Base-by-base conservation (phyloP, 2,329 filamentous ascomycete species). In the Paraphaeosphaeria sporulosa region DNA sequence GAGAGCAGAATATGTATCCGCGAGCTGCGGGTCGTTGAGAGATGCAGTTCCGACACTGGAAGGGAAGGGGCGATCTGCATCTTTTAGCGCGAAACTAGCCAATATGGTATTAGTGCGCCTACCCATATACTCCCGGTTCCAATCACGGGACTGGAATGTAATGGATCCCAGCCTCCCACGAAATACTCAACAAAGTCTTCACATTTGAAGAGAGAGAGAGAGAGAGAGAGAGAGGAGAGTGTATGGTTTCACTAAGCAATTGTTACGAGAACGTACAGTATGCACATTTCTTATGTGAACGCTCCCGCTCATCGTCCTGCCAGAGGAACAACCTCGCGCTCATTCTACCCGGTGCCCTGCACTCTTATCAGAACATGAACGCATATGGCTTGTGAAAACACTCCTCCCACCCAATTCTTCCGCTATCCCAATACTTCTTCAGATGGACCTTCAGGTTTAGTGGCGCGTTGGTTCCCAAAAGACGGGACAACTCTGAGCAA, bases 341-440 rank as follows among this genome's bases (percentile, higher is more conserved):
- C 40, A 8, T n/a, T 32, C 30, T 15, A 23, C 27, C 17, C 32
- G 9, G 27, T 47, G 17, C 48, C 21, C 3, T 23, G n/a, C 19
- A 23, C 15, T 15, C 15, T 30, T 6, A 43, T 69, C 53, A 74
- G 43, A 72, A 60, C 25, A 70, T 53, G 25, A 70, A 71, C 21
- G 67, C 67, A 40, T 71, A 68, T 54, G 69, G 60, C 44, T 60
- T 34, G 50, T 71, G 62, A 50, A 75, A 76, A 50, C 72, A 76
- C 32, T 68, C 69, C 21, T 75, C 71, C 71, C 72, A 73, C 8
- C 69, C 70, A 9, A 57, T 44, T 34, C 63, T 55, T 17, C 53
- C 63, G 15, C 60, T 67, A 44, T 57, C 36, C 72, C 73, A 75
- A 44, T 72, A 76, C 25, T 62, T 62, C 30, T 48, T 61, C 59